These are phyloP conservation scores for Lolium perenne DNA, from an alignment of 176 grass and related monocot species.

Conservation along the genomic window DNA sequence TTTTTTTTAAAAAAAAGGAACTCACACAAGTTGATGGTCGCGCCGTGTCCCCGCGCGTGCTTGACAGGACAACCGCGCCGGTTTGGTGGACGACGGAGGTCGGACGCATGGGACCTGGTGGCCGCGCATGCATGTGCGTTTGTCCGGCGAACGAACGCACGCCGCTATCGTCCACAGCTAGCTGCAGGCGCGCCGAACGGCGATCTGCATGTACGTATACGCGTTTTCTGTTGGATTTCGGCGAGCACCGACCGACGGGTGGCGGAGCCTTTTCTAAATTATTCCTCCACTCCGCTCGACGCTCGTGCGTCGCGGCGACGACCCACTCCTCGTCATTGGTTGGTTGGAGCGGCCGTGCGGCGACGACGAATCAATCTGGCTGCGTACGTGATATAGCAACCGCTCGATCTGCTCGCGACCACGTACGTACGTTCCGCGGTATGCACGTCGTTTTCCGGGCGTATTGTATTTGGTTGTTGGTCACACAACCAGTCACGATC, in stretches of 20 bases:
- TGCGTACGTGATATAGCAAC: not conserved
- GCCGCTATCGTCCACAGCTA: constrained; percentile 4
- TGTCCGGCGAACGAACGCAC: constrained; percentile 7
- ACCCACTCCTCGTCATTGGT: not conserved
- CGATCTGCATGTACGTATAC: not conserved
- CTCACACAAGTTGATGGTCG: no score
- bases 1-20: no score
- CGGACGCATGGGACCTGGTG: not conserved
- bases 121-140: constrained; percentile 8
- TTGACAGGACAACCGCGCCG: not conserved
- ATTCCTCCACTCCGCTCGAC: not conserved
- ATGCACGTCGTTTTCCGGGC: not conserved
- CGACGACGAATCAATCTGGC: no score
- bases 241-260: constrained; percentile 31
- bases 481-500: no score
- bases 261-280: not conserved
- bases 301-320: constrained; percentile 7
- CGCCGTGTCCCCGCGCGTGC: no score
- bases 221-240: not conserved
- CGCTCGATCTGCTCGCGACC: not conserved
- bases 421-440: not conserved
- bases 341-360: not conserved
- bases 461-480: no score
- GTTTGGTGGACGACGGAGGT: not conserved
- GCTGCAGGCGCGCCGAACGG: not conserved